Conservation (phyloP, 2,329 filamentous ascomycete species). For the Trichophaea hybrida region DNA sequence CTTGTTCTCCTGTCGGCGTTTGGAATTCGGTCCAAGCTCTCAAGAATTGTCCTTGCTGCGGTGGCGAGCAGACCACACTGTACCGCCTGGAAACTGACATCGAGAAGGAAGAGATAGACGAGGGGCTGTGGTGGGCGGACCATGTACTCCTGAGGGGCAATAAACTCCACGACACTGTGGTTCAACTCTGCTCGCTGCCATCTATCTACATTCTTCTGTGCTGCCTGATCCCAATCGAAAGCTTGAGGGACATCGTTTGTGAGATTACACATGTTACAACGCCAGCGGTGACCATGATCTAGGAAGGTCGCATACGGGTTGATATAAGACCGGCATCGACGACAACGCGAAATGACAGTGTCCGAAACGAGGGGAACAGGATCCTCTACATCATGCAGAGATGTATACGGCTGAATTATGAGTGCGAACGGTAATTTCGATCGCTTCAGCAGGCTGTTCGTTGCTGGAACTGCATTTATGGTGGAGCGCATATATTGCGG, state of each 20-base stretch:
- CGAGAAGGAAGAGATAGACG: constrained; percentile 89
- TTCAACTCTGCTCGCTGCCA: constrained; percentile 90
- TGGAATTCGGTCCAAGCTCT: constrained; percentile 93
- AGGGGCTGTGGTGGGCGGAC: constrained; percentile 89
- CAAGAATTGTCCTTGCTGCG: constrained; percentile 79
- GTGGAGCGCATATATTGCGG: constrained; percentile 92
- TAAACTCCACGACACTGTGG: constrained; percentile 91
- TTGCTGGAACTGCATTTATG: constrained; percentile 84
- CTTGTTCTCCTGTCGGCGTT: constrained; percentile 88
- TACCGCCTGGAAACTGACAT: constrained; percentile 81
- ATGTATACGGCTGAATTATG: constrained; percentile 87
- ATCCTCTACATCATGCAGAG: constrained; percentile 86
- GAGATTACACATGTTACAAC: constrained; percentile 98
- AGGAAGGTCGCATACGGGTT: constrained; percentile 95
- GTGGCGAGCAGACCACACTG: constrained; percentile 85
- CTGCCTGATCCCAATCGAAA: constrained; percentile 91
- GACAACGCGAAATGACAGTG: constrained; percentile 91
- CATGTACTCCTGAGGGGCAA: constrained; percentile 98
- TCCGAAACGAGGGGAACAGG: constrained; percentile 83
- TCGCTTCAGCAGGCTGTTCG: constrained; percentile 85
- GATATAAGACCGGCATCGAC: constrained; percentile 92
- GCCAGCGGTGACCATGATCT: constrained; percentile 93
- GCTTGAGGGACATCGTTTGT: constrained; percentile 98
- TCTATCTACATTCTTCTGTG: constrained; percentile 80
- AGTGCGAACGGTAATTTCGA: constrained; percentile 90